A percentile compares a stretch with the other conserved stretches of the same genome.
Conservation (phyloP, 257 asterid genomes). For the Lycium barbarum region DNA sequence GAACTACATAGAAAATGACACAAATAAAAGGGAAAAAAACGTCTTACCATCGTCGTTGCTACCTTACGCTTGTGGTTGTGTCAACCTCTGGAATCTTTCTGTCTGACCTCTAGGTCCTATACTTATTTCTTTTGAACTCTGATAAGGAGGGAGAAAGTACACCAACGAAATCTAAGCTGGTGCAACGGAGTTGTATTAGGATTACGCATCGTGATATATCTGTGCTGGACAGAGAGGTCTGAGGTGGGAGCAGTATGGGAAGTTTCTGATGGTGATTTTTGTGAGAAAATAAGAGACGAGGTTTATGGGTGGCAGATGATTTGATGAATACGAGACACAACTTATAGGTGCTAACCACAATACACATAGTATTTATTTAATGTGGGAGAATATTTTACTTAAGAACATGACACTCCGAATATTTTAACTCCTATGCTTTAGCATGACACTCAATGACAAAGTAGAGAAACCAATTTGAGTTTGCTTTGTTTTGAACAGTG, state of each 20-base stretch:
- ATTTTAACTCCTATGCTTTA: background rate
- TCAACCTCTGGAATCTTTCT: background rate
- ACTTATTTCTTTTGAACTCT: background rate
- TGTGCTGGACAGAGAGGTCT: background rate
- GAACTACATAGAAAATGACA: background rate
- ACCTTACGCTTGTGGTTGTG: background rate
- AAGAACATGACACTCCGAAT: background rate
- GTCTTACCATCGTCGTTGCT: conserved; percentile 11
- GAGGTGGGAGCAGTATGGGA: background rate
- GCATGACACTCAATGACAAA: background rate
- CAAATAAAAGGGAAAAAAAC: background rate
- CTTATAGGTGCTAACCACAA: background rate
- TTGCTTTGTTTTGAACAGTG: background rate
- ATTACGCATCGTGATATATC: background rate
- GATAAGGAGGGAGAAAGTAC: background rate
- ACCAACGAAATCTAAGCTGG: background rate
- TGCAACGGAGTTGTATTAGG: background rate
- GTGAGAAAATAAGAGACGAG: background rate
- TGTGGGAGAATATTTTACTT: conserved; percentile 13
- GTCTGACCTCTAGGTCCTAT: conserved; percentile 3
- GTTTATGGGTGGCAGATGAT: conserved; percentile 5
- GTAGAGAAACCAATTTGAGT: background rate
- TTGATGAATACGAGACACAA: background rate
- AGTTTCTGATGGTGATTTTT: background rate
- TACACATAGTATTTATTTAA: background rate